Base-by-base conservation (phyloP, 2,329 filamentous ascomycete genomes). In the Epichloe sylvatica region DNA sequence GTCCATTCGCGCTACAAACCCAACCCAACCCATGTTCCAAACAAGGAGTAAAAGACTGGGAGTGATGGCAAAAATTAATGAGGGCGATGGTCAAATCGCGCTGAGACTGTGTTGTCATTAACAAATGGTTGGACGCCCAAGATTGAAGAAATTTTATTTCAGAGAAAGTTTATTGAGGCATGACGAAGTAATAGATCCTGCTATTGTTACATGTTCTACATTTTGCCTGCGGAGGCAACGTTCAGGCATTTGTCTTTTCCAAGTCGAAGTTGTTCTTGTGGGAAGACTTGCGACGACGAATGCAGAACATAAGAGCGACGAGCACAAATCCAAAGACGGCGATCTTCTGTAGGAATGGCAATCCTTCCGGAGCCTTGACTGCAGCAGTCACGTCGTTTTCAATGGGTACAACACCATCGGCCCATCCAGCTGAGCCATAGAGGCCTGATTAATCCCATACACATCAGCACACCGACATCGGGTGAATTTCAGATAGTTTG, bases 281-380 rank as follows among this genome's bases (percentile, higher is more conserved):
- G 7, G 56, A 56, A 44, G 54, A 55, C 54, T 59, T 66, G 53
- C 59, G 67, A 21, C 70, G 54, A 52, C 70, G 69, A 48, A 76
- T 46, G 61, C 71, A 76, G 43, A 68, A 56, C 25, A 61, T 70
- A 46, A 78, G 59, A 46, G 65, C 71, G 25, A 62, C 67, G 38
- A 75, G 54, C 50, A 80, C 67, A 46, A 75, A 64, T 41, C 64
- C 67, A 55, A 78, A 72, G 46, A 78, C 60, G 45, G 73, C 59
- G n/a, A 66, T 68, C 66, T 76, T 78, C 57, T 74, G 70, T 52
- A 73, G 35, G 53, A 72, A 57, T 21, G 67, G 69, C 65, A 55
- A 58, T 37, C 51, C 54, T 38, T 46, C 39, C 25, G 51, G 37
- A 39, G 44, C 40, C 17, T 35, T 49, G 37, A 21, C 43, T 41